A percentile compares a stretch with the other conserved stretches of the same genome.
Evolutionary conservation across 2,329 filamentous ascomycete species (phyloP).

Genomic region (Diaporthe australafricana): DNA sequence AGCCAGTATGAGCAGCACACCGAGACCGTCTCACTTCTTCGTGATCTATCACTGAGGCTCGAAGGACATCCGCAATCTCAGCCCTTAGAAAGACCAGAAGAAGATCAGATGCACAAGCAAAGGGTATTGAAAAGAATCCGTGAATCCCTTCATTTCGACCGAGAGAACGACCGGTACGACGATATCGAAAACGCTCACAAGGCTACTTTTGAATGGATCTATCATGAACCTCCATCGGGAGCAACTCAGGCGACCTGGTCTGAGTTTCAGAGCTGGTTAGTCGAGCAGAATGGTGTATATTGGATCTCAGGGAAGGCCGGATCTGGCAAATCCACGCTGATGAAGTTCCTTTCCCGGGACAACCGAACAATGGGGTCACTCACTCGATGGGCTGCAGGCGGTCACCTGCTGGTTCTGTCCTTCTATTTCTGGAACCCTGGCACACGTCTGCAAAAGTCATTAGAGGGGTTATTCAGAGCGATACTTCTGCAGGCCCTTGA

Average conservation of each 20-base stretch:
- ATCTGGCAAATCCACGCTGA: background rate
- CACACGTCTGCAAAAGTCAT: background rate
- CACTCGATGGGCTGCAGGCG: background rate
- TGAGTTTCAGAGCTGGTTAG: background rate
- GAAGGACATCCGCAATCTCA: no score
- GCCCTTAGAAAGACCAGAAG: no score
- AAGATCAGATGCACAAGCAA: no score
- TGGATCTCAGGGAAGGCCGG: background rate
- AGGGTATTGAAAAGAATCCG: background rate
- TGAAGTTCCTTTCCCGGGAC: background rate
- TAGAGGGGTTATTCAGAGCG: background rate
- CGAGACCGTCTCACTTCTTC: background rate
- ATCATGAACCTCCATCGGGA: background rate
- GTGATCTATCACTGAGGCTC: no score
- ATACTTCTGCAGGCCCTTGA: background rate
- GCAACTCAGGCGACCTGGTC: background rate
- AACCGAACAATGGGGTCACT: background rate
- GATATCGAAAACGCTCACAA: background rate
- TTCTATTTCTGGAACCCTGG: background rate
- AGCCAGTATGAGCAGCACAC: background rate
- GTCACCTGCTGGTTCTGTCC: background rate
- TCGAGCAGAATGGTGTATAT: background rate
- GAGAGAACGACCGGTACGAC: background rate
- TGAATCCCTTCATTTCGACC: background rate
- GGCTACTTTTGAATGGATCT: background rate